These are phyloP conservation scores for Xerocomus spinulosus DNA, from an alignment of 768 basidiomycete species.

Conservation along the genomic window DNA sequence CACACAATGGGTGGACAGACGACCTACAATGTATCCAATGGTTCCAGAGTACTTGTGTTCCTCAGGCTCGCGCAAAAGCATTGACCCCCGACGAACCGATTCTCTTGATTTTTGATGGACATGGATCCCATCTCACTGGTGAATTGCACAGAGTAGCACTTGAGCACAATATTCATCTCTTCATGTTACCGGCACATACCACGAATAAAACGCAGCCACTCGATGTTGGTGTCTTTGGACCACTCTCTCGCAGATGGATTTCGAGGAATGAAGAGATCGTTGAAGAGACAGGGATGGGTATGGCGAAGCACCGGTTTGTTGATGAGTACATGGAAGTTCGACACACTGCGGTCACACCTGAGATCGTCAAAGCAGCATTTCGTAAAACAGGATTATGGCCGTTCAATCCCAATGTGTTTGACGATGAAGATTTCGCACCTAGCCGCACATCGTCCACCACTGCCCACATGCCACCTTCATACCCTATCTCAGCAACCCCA, in stretches of 20 bases:
- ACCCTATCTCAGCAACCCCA: neutral
- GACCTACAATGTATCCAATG: neutral
- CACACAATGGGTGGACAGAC: neutral
- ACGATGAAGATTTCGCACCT: neutral
- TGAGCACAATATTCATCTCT: neutral
- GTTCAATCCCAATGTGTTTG: neutral
- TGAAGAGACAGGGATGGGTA: neutral
- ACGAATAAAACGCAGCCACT: neutral
- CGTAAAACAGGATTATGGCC: neutral
- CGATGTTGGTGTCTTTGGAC: neutral
- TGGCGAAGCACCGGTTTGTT: neutral
- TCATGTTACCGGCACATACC: neutral
- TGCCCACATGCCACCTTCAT: neutral
- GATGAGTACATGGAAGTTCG: neutral
- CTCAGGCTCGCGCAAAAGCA: neutral
- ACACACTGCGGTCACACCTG: neutral
- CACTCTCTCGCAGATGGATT: neutral
- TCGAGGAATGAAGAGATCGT: neutral
- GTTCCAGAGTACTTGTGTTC: neutral
- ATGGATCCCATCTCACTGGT: neutral
- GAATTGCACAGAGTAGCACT: neutral
- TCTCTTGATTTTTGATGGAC: neutral
- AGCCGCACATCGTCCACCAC: neutral
- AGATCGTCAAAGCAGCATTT: neutral
- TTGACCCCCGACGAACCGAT: neutral